Evolutionary conservation across 1,284 basidiomycete genomes (phyloP).

Genomic region (Tilletiopsis washingtonensis): DNA sequence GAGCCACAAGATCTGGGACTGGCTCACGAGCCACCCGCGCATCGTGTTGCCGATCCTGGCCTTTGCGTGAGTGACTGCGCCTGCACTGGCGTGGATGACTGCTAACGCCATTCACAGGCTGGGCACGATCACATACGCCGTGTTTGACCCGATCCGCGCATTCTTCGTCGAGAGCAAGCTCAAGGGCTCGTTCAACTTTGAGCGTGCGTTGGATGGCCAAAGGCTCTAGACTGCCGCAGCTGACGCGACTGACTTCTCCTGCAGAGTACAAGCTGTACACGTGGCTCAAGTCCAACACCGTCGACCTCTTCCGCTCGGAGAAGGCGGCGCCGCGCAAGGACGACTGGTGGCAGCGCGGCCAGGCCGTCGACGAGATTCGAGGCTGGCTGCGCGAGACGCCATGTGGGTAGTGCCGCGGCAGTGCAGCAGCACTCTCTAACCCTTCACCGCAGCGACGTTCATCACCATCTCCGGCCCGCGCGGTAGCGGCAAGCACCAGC

Average conservation of each 20-base stretch:
- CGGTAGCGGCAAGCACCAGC: slow-evolving; percentile 75
- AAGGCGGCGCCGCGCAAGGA: slow-evolving; percentile 39
- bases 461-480: slow-evolving; percentile 77
- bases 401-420: no score
- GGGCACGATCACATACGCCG: slow-evolving; percentile 74
- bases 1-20: slow-evolving; percentile 69
- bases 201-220: no score
- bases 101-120: no score
- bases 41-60: slow-evolving; percentile 76
- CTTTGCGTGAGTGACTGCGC: no score
- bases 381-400: slow-evolving; percentile 69
- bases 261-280: slow-evolving; percentile 13
- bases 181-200: slow-evolving; percentile 67
- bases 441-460: no score
- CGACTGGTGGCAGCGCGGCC: slow-evolving; percentile 73
- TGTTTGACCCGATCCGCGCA: slow-evolving; percentile 83
- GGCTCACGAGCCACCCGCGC: slow-evolving; percentile 75
- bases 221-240: no score
- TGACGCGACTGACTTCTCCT: no score
- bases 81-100: no score
- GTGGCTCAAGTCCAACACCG: slow-evolving; percentile 32
- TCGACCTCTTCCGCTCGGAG: slow-evolving; percentile 15
- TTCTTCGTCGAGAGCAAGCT: slow-evolving; percentile 77
- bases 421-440: no score
- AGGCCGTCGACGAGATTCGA: slow-evolving; percentile 63